These are phyloP conservation scores for Russula dissimulans DNA, from an alignment of 768 basidiomycete genomes.

Conservation along the genomic window DNA sequence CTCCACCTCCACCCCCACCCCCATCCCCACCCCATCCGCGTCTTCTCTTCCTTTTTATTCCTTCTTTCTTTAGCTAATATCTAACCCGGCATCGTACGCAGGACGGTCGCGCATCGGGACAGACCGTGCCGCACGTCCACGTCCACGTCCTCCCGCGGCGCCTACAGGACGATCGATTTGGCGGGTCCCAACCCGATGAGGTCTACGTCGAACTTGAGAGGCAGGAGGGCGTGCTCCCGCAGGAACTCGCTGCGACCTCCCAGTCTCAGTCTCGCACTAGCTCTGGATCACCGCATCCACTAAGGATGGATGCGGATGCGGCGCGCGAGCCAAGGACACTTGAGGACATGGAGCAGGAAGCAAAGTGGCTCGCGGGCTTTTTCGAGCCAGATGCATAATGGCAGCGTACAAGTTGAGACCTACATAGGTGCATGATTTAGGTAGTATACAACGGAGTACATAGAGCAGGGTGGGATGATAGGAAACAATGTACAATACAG, in stretches of 20 bases:
- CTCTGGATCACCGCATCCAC: constrained; percentile 23
- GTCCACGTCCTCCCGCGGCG: constrained; percentile 87
- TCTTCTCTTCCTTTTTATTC: neutral
- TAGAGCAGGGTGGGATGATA: neutral
- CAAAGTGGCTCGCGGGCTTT: constrained; percentile 38
- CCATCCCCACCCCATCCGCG: neutral
- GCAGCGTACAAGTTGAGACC: too few species aligned
- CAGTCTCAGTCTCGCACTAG: neutral
- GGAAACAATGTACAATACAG: neutral
- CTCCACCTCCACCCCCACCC: neutral
- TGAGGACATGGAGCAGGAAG: constrained; percentile 50
- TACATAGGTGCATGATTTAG: constrained; percentile 5
- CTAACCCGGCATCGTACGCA: constrained; percentile 24
- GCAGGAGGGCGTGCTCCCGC: constrained; percentile 43
- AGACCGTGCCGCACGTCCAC: constrained; percentile 90
- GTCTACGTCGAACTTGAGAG: constrained; percentile 72
- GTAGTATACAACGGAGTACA: neutral
- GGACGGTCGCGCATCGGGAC: constrained; percentile 85
- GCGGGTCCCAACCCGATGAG: constrained; percentile 49
- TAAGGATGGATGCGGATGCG: constrained; percentile 37
- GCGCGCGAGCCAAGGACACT: constrained; percentile 35
- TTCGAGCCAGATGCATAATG: constrained; percentile 24
- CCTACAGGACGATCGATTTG: constrained; percentile 56
- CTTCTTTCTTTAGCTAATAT: neutral
- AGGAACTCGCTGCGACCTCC: constrained; percentile 26